Conservation (phyloP, 2,329 filamentous ascomycete genomes). For the Epichloe brachyelytri region DNA sequence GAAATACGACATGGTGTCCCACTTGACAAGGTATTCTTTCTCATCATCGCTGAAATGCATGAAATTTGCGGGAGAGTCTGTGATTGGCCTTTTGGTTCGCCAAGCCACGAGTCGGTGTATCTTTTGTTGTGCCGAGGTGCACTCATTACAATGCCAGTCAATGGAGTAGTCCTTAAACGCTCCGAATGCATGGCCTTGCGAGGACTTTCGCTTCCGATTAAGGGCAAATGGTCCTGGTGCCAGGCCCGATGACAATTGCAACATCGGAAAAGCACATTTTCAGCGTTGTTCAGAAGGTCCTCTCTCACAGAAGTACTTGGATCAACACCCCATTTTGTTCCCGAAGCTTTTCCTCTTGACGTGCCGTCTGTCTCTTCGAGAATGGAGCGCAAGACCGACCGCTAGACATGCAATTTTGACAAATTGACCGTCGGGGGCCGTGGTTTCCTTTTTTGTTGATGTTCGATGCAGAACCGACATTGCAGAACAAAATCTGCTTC, state of each 20-base stretch:
- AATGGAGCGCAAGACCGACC: conserved; percentile 66
- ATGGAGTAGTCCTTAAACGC: conserved; percentile 60
- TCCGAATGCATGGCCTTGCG: conserved; percentile 25
- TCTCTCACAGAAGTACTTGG: conserved; percentile 54
- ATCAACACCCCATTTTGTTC: conserved; percentile 69
- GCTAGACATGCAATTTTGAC: conserved; percentile 53
- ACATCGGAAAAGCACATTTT: conserved; percentile 77
- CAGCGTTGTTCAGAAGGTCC: conserved; percentile 57
- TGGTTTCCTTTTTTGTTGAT: conserved; percentile 52
- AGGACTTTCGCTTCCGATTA: conserved; percentile 20
- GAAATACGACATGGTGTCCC: conserved; percentile 68
- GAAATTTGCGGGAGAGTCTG: conserved; percentile 14
- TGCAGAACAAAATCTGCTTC: conserved; percentile 73
- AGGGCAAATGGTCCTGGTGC: conserved; percentile 73
- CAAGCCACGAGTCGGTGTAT: conserved; percentile 76
- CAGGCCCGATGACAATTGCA: conserved; percentile 61
- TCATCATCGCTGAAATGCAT: conserved; percentile 46
- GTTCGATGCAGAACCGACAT: conserved; percentile 71
- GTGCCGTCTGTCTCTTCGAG: conserved; percentile 55
- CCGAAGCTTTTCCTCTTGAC: conserved; percentile 73
- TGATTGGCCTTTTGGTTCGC: conserved; percentile 44
- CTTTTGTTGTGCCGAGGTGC: conserved; percentile 49
- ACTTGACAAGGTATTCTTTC: conserved; percentile 91
- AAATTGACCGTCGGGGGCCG: conserved; percentile 60
- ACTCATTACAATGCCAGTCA: conserved; percentile 73